A percentile compares a stretch with the other conserved stretches of the same genome.
Evolutionary conservation across 23 red algal genomes (phyloP).

Genomic region (Agarophyton chilense): DNA sequence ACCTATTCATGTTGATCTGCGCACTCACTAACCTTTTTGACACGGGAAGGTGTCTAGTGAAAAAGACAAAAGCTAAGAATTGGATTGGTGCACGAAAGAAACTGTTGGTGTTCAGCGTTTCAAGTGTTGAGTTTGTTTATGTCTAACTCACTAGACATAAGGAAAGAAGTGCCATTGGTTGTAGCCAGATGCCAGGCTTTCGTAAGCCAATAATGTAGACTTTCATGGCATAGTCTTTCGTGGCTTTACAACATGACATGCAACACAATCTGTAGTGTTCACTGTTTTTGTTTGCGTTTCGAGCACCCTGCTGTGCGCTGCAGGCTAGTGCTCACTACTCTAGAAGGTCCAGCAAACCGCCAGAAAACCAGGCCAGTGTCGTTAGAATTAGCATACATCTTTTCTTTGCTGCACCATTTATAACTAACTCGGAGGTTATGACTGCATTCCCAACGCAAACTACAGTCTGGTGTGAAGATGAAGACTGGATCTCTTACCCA

Average conservation of each 20-base stretch:
- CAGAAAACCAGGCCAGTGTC: neutral
- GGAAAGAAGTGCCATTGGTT: neutral
- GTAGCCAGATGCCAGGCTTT: neutral
- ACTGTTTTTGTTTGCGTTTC: too few species aligned
- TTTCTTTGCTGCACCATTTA: neutral
- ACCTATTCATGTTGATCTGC: too few species aligned
- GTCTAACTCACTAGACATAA: neutral
- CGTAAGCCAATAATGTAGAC: neutral
- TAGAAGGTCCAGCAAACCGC: neutral
- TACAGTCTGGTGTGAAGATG: neutral
- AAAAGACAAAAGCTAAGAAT: neutral
- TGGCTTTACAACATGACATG: too few species aligned
- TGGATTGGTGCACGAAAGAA: neutral
- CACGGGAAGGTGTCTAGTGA: neutral
- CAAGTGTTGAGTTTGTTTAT: neutral
- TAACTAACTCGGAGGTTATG: neutral
- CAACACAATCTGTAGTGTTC: too few species aligned
- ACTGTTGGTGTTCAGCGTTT: neutral
- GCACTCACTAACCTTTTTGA: slow-evolving; percentile 10
- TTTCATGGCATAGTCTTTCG: too few species aligned
- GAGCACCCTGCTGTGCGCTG: too few species aligned
- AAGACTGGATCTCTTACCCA: neutral
- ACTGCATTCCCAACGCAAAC: too few species aligned
- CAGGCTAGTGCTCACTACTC: too few species aligned
- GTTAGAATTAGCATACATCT: too few species aligned